These are phyloP conservation scores for Lagenaria siceraria DNA, from an alignment of 306 rosid species.

Conservation along the genomic window DNA sequence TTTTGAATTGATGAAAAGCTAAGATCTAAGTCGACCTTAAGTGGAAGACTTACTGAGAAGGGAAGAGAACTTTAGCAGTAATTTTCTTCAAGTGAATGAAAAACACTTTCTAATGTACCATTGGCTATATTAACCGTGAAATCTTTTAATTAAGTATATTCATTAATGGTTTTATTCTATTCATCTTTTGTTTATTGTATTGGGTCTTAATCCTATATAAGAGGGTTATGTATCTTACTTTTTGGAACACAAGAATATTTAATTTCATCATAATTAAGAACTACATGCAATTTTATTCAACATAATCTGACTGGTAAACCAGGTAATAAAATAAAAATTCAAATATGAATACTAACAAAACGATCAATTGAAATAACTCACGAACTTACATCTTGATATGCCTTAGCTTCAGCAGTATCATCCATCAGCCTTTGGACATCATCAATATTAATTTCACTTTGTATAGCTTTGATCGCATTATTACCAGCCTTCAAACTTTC, in stretches of 20 bases:
- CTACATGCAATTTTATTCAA: not conserved
- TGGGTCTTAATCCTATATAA: too few species aligned
- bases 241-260: not conserved
- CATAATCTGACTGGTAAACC: not conserved
- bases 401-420: slow-evolving; percentile 87
- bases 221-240: not conserved
- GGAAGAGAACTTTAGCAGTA: too few species aligned
- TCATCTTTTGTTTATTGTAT: too few species aligned
- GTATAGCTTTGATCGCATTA: slow-evolving; percentile 78
- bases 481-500: slow-evolving; percentile 91
- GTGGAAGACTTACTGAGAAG: too few species aligned
- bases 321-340: not conserved
- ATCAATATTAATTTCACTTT: slow-evolving; percentile 84
- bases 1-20: too few species aligned
- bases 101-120: too few species aligned
- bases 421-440: slow-evolving; percentile 95
- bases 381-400: slow-evolving; percentile 90
- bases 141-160: not conserved
- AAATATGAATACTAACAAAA: not conserved
- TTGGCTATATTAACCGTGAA: not conserved
- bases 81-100: too few species aligned
- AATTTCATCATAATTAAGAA: not conserved
- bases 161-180: not conserved
- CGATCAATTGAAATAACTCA: not conserved
- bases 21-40: too few species aligned